Conservation (phyloP, 2,329 filamentous ascomycete species). For the Xylaria sp. region DNA sequence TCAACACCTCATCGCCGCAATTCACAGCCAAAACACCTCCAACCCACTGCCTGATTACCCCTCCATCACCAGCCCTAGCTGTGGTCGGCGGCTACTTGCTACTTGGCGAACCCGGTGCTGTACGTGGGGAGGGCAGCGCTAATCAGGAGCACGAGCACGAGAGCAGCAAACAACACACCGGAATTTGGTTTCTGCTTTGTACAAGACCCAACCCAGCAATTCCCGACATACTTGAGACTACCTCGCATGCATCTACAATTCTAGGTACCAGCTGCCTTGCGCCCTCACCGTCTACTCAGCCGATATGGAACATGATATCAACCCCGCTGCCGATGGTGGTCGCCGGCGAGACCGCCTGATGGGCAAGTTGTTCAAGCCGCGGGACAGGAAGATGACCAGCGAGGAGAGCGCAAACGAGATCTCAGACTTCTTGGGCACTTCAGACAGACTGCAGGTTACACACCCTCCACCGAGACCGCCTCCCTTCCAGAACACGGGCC, state of each 20-base stretch:
- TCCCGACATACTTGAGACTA: background rate
- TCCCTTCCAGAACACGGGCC: slow-evolving; percentile 45
- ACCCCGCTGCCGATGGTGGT: slow-evolving; percentile 44
- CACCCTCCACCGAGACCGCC: slow-evolving; percentile 59
- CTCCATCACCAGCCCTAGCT: slow-evolving; percentile 8
- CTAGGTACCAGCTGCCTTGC: slow-evolving; percentile 20
- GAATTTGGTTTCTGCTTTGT: slow-evolving; percentile 7
- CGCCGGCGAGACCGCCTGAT: slow-evolving; percentile 63
- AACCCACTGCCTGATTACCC: background rate
- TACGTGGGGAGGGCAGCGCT: slow-evolving; percentile 17
- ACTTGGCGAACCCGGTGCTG: slow-evolving; percentile 16
- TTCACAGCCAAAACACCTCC: slow-evolving; percentile 2
- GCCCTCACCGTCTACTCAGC: slow-evolving; percentile 13
- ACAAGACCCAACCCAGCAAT: background rate
- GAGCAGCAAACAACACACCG: slow-evolving; percentile 24
- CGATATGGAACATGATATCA: slow-evolving; percentile 48
- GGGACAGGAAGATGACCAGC: slow-evolving; percentile 52
- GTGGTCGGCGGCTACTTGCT: background rate
- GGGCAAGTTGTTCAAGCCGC: slow-evolving; percentile 68
- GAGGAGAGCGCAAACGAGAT: slow-evolving; percentile 62
- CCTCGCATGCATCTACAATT: slow-evolving; percentile 24
- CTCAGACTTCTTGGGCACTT: slow-evolving; percentile 68
- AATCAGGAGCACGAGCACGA: slow-evolving; percentile 17
- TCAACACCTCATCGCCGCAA: background rate
- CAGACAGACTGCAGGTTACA: slow-evolving; percentile 66